phyloP scores from a whole-genome alignment of 768 basidiomycete genomes.

The Lactarius trivialis region DNA sequence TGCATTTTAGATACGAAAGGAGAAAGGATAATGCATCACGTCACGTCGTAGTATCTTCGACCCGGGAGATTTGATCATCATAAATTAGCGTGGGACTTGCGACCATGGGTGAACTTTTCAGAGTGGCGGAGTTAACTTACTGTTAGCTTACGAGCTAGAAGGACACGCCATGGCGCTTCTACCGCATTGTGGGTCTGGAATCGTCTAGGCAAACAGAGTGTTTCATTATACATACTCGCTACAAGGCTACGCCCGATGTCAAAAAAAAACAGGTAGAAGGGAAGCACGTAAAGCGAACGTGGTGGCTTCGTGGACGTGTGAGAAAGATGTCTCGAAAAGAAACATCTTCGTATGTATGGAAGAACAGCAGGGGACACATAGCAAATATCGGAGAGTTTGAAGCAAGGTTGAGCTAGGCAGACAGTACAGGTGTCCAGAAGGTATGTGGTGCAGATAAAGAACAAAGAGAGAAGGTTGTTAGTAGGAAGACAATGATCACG shows the following conservation, averaged over 20 bases:
- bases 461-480: not conserved
- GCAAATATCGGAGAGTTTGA: not conserved
- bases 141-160: not conserved
- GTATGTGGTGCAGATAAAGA: slow-evolving; percentile 14
- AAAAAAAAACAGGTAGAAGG: not conserved
- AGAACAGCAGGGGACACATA: not conserved
- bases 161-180: not conserved
- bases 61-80: not conserved
- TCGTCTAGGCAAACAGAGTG: not conserved
- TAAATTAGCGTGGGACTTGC: not conserved
- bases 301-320: slow-evolving; percentile 3
- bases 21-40: not conserved
- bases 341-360: not conserved
- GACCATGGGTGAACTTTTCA: not conserved
- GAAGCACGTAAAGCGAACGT: slow-evolving; percentile 7
- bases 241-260: slow-evolving; percentile 11
- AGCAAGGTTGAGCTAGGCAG: not conserved
- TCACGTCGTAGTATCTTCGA: not conserved
- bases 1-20: not conserved
- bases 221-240: slow-evolving; percentile 18
- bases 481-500: slow-evolving; percentile 11
- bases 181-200: not conserved
- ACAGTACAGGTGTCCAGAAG: slow-evolving; percentile 16
- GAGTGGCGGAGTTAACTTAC: too few species aligned
- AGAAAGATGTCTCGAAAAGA: not conserved